Evolutionary conservation across 75 land plant species (phyloP), one percentile per base, ranked within the genome.

Genomic region (Selaginella tamariscina): DNA sequence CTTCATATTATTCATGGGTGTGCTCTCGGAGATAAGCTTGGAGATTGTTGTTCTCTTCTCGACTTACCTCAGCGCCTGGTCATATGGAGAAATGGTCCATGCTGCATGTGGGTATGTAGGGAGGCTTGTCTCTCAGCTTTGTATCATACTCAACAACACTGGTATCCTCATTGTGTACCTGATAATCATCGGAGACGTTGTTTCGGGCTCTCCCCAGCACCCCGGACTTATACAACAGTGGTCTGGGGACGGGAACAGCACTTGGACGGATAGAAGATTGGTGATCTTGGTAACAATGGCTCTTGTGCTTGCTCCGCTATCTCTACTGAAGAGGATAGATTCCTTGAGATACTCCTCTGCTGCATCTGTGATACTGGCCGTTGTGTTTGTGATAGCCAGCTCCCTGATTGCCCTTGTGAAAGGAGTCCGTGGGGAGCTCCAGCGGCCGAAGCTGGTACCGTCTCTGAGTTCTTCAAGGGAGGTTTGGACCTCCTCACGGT

Each of bases 141-240:
- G 96, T 71, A 82, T 93, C 29, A 78, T 93, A 24, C 72, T 93
- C 55, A 93, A 93, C 72, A 93, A 89, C 72, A 87, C 81, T 0
- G 98, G 98, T 29, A 74, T 93, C 56, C 73, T 93, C 70, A 81
- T 93, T 2, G 98, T 93, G 31, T 93, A 89, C 73, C 72, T 93
- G 71, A 93, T 93, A 24, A 93, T 93, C 28, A 81, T 93, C 28
- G 98, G 96, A 1, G 98, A 93, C 67, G 98, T 93, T 2, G 71
- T 93, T 78, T 86, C 96, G 0, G 98, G 98, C 0, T 39, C 49
- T 39, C 15, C 49, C 49, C 68, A 79, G 24, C 98, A 93, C 68
- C 27, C 44, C 11, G 98, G 98, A 2, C 78, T 89, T 65, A 75
- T 91, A 11, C 82, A 88, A 65, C 83, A 85, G 29, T 79, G 78